A percentile compares a stretch with the other conserved stretches of the same genome.
These are phyloP conservation scores for Talaromyces sp. DNA, from an alignment of 2,329 filamentous ascomycete genomes.

Conservation along the genomic window DNA sequence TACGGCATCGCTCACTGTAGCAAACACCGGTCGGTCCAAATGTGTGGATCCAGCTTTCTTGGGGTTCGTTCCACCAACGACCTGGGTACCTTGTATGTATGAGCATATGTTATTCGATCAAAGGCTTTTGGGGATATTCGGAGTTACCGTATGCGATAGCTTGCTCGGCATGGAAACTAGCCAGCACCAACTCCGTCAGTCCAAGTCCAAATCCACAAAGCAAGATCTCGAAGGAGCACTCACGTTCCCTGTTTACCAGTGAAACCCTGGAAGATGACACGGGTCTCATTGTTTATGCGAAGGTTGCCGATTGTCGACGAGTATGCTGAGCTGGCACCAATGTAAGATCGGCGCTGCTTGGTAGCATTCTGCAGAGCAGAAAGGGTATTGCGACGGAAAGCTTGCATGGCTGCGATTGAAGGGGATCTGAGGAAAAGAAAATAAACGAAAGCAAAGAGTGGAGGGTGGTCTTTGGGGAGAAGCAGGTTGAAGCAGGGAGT, in stretches of 20 bases:
- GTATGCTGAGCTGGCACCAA: conserved; percentile 67
- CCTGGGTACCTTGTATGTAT: conserved; percentile 72
- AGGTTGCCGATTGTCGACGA: conserved; percentile 76
- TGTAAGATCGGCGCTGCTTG: conserved; percentile 67
- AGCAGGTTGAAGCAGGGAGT: neutral
- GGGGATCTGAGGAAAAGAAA: conserved; percentile 21
- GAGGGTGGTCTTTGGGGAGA: conserved; percentile 3
- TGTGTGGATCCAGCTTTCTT: conserved; percentile 94
- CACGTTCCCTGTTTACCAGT: conserved; percentile 95
- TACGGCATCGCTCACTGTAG: conserved; percentile 79
- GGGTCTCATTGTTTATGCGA: conserved; percentile 87
- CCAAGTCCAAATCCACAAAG: conserved; percentile 18
- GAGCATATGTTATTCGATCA: conserved; percentile 19
- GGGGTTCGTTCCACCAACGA: conserved; percentile 97
- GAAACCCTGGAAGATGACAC: conserved; percentile 95
- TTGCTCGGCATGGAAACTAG: conserved; percentile 92
- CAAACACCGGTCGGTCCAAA: conserved; percentile 89
- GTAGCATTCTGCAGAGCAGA: conserved; percentile 63
- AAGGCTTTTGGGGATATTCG: conserved; percentile 4
- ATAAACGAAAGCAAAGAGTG: conserved; percentile 9
- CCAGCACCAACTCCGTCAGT: conserved; percentile 29
- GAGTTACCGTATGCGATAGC: conserved; percentile 92
- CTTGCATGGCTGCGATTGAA: conserved; percentile 63
- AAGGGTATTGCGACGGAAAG: conserved; percentile 70
- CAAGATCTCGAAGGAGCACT: conserved; percentile 40